A percentile compares a stretch with the other conserved stretches of the same genome.
phyloP scores from a whole-genome alignment of 2,329 filamentous ascomycete species.

The Talaromyces sp. region DNA sequence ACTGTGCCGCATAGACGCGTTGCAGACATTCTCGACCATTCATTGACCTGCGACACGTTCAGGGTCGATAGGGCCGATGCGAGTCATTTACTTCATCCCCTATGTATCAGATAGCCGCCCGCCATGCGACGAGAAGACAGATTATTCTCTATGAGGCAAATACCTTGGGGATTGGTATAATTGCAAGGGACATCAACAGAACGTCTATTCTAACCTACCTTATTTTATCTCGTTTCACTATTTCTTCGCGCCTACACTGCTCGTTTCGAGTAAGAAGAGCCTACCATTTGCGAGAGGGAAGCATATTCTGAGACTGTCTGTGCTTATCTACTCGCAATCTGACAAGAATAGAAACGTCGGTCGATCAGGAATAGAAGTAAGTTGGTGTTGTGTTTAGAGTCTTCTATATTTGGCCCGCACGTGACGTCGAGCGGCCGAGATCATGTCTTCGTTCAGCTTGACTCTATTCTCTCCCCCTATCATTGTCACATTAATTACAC shows the following conservation, averaged over 20 bases:
- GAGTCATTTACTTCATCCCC: background rate
- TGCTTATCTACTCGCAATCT: background rate
- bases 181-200: background rate
- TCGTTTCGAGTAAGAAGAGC: background rate
- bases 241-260: background rate
- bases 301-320: background rate
- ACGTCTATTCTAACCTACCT: background rate
- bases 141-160: background rate
- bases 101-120: background rate
- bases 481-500: background rate
- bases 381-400: background rate
- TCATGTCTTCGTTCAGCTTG: background rate
- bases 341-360: background rate
- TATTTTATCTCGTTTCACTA: conserved; percentile 1
- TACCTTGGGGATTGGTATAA: background rate
- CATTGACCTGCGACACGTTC: background rate
- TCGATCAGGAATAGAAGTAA: background rate
- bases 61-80: conserved; percentile 5
- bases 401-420: background rate
- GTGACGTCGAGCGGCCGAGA: background rate
- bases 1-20: conserved; percentile 12
- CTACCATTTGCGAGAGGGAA: background rate
- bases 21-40: background rate
- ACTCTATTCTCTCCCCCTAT: background rate
- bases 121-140: background rate